Conservation (phyloP, 164 flowering plant species). For the Sextonia rubra region DNA sequence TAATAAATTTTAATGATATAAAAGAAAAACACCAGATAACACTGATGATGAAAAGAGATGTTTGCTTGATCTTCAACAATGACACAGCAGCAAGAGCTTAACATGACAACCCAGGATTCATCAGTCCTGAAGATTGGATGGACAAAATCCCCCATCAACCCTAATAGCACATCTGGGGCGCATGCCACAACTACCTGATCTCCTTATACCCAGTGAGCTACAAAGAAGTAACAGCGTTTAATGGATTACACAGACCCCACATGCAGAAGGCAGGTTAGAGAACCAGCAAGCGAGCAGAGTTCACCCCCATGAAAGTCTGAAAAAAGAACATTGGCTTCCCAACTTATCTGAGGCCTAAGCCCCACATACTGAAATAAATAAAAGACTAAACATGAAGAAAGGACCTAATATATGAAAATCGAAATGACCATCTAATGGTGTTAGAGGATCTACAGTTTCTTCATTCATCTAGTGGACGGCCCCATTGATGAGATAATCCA, state of each 20-base stretch:
- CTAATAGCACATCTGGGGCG: no score
- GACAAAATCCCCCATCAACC: no score
- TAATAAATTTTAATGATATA: no score
- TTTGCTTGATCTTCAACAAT: no score
- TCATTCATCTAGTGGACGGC: not conserved
- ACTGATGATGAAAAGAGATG: no score
- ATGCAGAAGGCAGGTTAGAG: not conserved
- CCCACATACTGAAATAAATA: not conserved
- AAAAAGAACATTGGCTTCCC: not conserved
- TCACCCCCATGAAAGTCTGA: not conserved
- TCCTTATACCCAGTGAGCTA: not conserved
- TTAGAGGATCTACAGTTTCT: not conserved
- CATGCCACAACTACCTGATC: not conserved
- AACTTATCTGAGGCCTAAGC: not conserved
- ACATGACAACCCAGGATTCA: no score
- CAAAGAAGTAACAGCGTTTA: not conserved
- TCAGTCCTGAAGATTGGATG: no score
- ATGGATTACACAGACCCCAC: not conserved
- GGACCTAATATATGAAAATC: not conserved
- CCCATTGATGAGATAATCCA: not conserved
- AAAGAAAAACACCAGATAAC: no score
- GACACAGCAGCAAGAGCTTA: no score
- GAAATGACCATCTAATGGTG: not conserved
- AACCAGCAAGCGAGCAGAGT: not conserved
- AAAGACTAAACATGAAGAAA: not conserved